Evolutionary conservation across 2,329 filamentous ascomycete genomes (phyloP), one percentile per base, ranked within the genome.

Genomic region (Diplodia seriata): DNA sequence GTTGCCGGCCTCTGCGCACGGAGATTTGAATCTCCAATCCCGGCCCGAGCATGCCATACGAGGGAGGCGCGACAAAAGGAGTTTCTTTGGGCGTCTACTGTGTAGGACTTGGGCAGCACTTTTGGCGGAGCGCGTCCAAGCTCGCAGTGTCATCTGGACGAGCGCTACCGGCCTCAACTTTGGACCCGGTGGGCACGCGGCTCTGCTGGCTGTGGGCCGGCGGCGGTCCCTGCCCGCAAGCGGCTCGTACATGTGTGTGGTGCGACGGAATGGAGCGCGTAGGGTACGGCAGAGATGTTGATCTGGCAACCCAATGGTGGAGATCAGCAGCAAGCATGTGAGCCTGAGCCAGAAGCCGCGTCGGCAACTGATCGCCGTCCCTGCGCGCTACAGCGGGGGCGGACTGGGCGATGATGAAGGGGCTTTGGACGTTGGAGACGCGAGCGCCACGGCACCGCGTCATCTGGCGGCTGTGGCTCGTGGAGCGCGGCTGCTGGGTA

Each of bases 271-370:
- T 51, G 38, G 47, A 36, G 59, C 47, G 29, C 31, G 57, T 49
- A 61, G 29, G 57, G 57, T 33, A 61, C 14, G 15, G 59, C 40
- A n/a, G n/a, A 29, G 47, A 63, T 15, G 59, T 15, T 63, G 59
- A 63, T 51, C 59, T 63, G 36, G 47, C 50, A n/a, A 55, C 36
- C 62, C 49, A 65, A 53, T 53, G 61, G 47, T 31, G 31, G 61
- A 49, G 57, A 65, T 65, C 62, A 49, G 50, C 62, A 65, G 62
- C 62, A 65, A 65, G 62, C 49, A 63, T 63, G 59, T 49, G 57
- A 49, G 57, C 38, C 40, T 51, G 59, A 49, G 59, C 59, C 59
- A 49, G 51, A 47, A 38, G 40, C 57, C 26, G 40, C 57, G 33
- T 50, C 57, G 57, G 57, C 57, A 49, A 63, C 59, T 20, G 59